Evolutionary conservation across 2,329 filamentous ascomycete species (phyloP), one percentile per base, ranked within the genome.

Genomic region (Cladorrhinum sp.): DNA sequence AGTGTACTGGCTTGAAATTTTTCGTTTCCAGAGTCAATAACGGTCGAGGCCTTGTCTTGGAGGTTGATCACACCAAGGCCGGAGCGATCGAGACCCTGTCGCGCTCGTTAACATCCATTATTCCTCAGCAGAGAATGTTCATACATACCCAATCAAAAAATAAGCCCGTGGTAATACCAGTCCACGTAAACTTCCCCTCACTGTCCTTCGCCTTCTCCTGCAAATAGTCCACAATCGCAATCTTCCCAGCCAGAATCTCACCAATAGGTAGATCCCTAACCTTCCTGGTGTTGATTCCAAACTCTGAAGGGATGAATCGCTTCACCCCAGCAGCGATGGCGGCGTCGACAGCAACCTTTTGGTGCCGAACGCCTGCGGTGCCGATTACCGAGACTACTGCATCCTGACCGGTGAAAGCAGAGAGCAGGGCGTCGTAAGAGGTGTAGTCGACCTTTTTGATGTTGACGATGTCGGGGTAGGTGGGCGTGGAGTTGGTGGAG

Each of bases 61-160:
- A 81, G 68, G 61, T 84, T 76, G 62, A 86, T 77, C 59, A 85
- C 77, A 39, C 82, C 83, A 1, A 86, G 68, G 62, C 84, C 79
- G 1, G 79, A 79, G 10, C 71, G 70, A 12, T 70, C 72, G 42
- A 87, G 73, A 14, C 79, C 79, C 79, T 78, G 18, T 46, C n/a
- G 8, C 53, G 3, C 2, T 26, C 4, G 7, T n/a, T 50, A 55
- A 24, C 18, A 52, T n/a, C 28, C 46, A n/a, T 26, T n/a, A n/a
- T n/a, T n/a, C 23, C 18, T 50, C 10, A 28, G 10, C n/a, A 16
- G 18, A n/a, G 16, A 52, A 9, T 18, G 3, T n/a, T n/a, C 46
- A 46, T 6, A 67, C 73, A 24, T 69, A 80, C 78, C 82, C 80
- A 84, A 67, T 89, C 86, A 68, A 89, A 86, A 71, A 89, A 85